Percentiles rank a stretch among this genome's conserved stretches.
These are phyloP conservation scores for Eucalyptus virginea DNA, from an alignment of 345 rosid species.

Conservation along the genomic window DNA sequence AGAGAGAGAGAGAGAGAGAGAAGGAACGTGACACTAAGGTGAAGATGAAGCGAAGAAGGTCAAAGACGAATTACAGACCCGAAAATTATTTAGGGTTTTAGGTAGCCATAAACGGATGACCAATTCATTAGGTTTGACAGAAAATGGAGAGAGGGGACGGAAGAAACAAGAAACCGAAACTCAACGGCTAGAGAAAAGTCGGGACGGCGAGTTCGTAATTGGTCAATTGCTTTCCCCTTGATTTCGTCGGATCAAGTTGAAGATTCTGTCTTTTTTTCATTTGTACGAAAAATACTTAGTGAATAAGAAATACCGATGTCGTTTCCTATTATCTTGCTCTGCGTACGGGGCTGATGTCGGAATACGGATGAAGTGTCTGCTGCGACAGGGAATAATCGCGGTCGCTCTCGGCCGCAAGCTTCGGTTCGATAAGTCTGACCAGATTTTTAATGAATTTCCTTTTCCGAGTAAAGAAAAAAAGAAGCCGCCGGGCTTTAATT, in stretches of 20 bases:
- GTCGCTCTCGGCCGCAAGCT: not conserved
- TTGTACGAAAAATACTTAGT: not conserved
- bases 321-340: not conserved
- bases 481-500: not conserved
- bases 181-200: not conserved
- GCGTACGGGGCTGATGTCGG: not conserved
- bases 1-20: not conserved
- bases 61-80: not conserved
- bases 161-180: not conserved
- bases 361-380: not conserved
- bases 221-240: not conserved
- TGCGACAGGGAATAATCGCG: not conserved
- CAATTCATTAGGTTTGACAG: not conserved
- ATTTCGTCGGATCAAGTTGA: not conserved
- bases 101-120: not conserved
- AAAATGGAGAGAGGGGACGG: not conserved
- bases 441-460: not conserved
- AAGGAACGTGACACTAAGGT: not conserved
- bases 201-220: not conserved
- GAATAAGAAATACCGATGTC: not conserved
- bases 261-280: not conserved
- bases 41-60: not conserved
- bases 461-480: accelerated
- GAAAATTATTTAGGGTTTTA: not conserved
- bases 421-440: not conserved